Base-by-base conservation (phyloP, 177 flowering plant species). In the Vitis hybrid region DNA sequence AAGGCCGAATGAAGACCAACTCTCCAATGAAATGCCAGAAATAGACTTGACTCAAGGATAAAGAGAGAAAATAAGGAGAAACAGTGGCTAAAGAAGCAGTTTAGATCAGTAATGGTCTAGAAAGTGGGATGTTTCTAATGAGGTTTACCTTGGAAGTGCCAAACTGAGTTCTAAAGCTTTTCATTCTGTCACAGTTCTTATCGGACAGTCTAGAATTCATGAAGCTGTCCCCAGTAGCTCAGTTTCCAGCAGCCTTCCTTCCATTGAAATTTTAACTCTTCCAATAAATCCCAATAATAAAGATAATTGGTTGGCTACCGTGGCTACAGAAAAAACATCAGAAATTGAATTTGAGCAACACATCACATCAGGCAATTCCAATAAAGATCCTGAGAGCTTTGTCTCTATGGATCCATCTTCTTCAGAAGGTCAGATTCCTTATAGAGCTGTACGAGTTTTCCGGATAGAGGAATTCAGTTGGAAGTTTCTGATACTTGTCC, bases 401-500 rank as follows among this genome's bases (percentile, higher is more conserved):
- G 10, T 54, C 23, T 70, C 51, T 18, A 14, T 10, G 11, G 30
- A 63, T 56, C 62, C 13, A 12, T 30, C 64, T 56, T 19, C 67
- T 56, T 55, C 67, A 30, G 39, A 52, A 51, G 65, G 57, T 11
- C 49, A 58, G 56, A 55, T 39, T 11, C 21, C 15, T 60, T 75
- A 64, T 58, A 48, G 45, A 26, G 64, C 12, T 3, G n/a, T 8
- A 26, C 52, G 51, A 59, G 21, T 4, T 4, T 26, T 26, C 30
- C 8, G n/a, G 48, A 60, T 45, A 68, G 32, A 9, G 62, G 67
- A 30, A 34, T 58, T 32, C 30, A 48, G 12, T 56, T 54, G 13
- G 17, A 18, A 23, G 68, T 50, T 56, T 26, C 62, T 51, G 68
- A 76, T 51, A 55, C 50, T 67, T 72, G 60, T 71, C 65, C 64